A percentile compares a stretch with the other conserved stretches of the same genome.
These are phyloP conservation scores for Saccharomycopsis schoenii DNA, from an alignment of 805 yeast species.

Conservation along the genomic window DNA sequence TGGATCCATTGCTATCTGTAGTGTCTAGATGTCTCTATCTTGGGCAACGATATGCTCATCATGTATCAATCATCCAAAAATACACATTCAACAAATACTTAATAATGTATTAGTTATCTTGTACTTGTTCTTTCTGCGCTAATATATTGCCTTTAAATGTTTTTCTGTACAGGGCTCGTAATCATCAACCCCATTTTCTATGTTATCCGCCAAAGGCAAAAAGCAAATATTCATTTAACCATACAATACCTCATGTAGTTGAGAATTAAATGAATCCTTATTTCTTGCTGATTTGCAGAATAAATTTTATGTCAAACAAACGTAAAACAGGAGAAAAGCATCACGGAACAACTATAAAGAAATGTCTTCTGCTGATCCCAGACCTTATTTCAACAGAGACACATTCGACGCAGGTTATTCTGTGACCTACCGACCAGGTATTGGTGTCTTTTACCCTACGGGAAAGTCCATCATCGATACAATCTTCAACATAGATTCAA, in stretches of 20 bases:
- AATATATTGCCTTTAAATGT: no score
- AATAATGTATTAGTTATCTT: no score
- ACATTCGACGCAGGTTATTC: constrained; percentile 56
- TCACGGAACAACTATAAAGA: background rate
- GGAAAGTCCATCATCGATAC: constrained; percentile 29
- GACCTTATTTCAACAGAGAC: constrained; percentile 68
- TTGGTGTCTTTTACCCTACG: constrained; percentile 45
- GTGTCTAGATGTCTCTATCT: no score
- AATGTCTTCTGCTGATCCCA: constrained; percentile 23
- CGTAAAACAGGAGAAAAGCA: background rate
- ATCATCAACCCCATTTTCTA: no score
- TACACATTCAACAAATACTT: no score
- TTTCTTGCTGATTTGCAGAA: no score
- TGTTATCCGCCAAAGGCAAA: background rate
- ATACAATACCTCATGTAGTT: background rate
- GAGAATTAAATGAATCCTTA: background rate
- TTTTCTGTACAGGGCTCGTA: background rate
- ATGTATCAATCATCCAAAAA: no score
- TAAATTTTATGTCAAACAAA: background rate
- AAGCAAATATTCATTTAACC: background rate
- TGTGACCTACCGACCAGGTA: constrained; percentile 50
- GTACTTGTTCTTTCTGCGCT: no score
- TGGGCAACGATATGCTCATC: no score
- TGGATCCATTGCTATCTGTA: constrained; percentile 14
- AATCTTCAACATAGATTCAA: constrained; percentile 6